Evolutionary conservation across 345 rosid genomes (phyloP).

Genomic region (Eucalyptus leucophloia): DNA sequence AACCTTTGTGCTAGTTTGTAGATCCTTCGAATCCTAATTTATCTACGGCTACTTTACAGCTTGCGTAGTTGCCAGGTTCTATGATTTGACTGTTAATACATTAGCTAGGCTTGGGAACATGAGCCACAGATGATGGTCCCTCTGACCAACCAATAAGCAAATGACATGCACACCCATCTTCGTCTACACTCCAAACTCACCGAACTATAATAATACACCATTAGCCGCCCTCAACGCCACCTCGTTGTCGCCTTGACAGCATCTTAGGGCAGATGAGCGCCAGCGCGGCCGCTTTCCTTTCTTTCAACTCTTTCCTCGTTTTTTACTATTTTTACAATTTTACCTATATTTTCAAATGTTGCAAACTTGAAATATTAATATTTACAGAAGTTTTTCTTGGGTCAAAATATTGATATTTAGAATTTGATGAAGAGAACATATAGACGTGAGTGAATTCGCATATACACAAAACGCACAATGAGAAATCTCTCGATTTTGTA

Average conservation of each 20-base stretch:
- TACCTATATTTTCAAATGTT: not conserved
- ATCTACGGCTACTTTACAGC: not conserved
- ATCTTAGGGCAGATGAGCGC: not conserved
- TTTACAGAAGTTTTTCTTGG: not conserved
- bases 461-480: not conserved
- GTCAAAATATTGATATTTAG: not conserved
- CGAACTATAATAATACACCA: rapidly evolving
- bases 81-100: too few relatives aligned
- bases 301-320: not conserved
- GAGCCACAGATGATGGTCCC: not conserved
- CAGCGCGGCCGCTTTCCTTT: not conserved
- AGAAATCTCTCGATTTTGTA: not conserved
- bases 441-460: not conserved
- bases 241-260: rapidly evolving
- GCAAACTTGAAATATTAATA: not conserved
- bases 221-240: not conserved
- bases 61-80: not conserved
- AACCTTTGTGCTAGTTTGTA: too few relatives aligned
- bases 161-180: not conserved
- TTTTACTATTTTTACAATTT: too few relatives aligned
- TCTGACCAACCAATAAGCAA: not conserved
- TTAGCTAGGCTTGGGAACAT: not conserved
- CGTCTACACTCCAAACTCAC: not conserved
- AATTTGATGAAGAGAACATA: not conserved
- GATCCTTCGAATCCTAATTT: not conserved